These are phyloP conservation scores for Monilinia vaccinii-corymbosi DNA, from an alignment of 2,329 filamentous ascomycete genomes.

Conservation along the genomic window DNA sequence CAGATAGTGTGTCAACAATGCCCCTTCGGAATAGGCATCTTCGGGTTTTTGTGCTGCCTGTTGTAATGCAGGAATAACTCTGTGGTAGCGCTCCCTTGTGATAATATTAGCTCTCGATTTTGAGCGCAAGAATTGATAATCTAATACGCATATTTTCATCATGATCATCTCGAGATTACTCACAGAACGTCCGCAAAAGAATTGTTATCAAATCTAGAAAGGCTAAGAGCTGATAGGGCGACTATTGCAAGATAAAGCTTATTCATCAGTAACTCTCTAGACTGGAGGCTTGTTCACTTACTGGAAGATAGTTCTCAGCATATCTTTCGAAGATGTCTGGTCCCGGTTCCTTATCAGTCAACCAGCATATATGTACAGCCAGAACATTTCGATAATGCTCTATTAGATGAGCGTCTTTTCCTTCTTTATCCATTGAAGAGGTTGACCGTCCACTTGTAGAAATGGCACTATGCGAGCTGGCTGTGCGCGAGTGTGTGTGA, in stretches of 20 bases:
- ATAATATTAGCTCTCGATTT: constrained; percentile 38
- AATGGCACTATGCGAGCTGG: not conserved
- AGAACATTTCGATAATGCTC: constrained; percentile 25
- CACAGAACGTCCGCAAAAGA: constrained; percentile 4
- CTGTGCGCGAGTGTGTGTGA: not conserved
- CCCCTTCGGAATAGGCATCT: constrained; percentile 46
- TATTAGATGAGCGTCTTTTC: constrained; percentile 13
- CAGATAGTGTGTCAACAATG: constrained; percentile 47
- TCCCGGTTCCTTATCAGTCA: not conserved
- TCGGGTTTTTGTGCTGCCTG: constrained; percentile 35
- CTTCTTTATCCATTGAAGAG: not conserved
- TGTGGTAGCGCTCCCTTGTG: constrained; percentile 45
- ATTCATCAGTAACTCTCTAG: not conserved
- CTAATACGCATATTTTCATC: constrained; percentile 38
- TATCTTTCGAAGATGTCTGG: not conserved
- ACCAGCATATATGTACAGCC: constrained; percentile 19
- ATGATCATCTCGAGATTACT: constrained; percentile 32
- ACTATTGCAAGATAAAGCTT: constrained; percentile 5
- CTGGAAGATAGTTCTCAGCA: not conserved
- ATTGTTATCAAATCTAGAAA: constrained; percentile 7
- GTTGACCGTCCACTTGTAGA: not conserved
- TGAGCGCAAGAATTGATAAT: constrained; percentile 38
- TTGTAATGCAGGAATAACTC: constrained; percentile 41
- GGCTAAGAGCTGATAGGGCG: not conserved
- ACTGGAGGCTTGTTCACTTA: not conserved